A percentile compares a stretch with the other conserved stretches of the same genome.
Evolutionary conservation across 345 rosid species (phyloP).

Genomic region (Luvunga scandens): DNA sequence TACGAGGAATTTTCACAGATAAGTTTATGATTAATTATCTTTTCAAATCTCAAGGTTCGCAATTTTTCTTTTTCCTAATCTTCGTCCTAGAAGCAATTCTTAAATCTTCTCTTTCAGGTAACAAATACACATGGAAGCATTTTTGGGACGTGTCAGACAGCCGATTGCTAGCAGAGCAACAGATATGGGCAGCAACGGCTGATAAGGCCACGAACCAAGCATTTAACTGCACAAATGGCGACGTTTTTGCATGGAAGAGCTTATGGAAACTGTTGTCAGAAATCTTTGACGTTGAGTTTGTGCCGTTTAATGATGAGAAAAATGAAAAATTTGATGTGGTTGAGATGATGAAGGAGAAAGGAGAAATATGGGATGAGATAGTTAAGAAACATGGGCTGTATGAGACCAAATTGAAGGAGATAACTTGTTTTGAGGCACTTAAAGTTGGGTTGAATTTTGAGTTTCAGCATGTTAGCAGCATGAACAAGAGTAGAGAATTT

Average conservation of each 20-base stretch:
- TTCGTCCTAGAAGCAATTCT: too few relatives aligned
- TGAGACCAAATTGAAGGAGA: conserved; percentile 26
- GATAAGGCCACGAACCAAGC: conserved; percentile 22
- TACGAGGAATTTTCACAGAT: too few relatives aligned
- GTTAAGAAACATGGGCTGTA: conserved; percentile 21
- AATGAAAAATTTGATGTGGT: conserved; percentile 15
- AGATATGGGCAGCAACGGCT: conserved; percentile 21
- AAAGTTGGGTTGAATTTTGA: conserved; percentile 12
- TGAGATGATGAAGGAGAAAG: conserved; percentile 14
- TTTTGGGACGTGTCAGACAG: conserved; percentile 26
- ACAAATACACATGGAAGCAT: conserved; percentile 29
- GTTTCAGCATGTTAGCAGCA: conserved; percentile 34
- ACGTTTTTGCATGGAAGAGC: conserved; percentile 22
- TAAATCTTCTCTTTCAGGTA: neutral
- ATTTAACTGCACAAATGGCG: conserved; percentile 32
- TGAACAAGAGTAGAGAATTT: conserved; percentile 33
- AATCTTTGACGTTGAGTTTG: conserved; percentile 18
- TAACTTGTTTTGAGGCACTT: conserved; percentile 21
- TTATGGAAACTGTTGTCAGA: conserved; percentile 25
- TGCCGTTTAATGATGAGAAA: conserved; percentile 19
- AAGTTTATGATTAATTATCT: too few relatives aligned
- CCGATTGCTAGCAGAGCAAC: conserved; percentile 22
- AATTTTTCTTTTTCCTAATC: too few relatives aligned
- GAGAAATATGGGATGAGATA: conserved; percentile 24
- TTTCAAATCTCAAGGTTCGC: too few relatives aligned